Conservation (phyloP, 2,329 filamentous ascomycete species). For the Penicillium sp. region DNA sequence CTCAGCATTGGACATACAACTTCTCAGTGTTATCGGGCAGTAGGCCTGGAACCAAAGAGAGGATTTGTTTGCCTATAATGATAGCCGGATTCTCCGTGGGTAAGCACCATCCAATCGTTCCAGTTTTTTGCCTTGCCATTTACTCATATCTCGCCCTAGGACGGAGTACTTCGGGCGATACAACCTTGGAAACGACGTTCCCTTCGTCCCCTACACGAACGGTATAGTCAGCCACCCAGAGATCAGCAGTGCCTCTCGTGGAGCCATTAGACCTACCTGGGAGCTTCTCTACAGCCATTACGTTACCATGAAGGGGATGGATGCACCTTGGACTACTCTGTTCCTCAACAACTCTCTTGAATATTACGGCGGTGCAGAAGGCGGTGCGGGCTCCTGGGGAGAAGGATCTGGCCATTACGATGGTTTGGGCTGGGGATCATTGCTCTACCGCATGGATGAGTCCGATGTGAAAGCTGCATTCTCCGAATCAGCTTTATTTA, state of each 20-base stretch:
- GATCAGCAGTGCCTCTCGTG: slow-evolving; percentile 17
- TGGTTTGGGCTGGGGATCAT: background rate
- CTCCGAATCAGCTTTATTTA: background rate
- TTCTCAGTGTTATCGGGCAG: slow-evolving; percentile 12
- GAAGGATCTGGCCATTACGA: background rate
- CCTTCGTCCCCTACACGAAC: slow-evolving; percentile 20
- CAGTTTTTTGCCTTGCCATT: background rate
- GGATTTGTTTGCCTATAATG: slow-evolving; percentile 10
- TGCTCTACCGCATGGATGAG: background rate
- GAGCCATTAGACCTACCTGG: slow-evolving; percentile 17
- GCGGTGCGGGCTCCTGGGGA: background rate
- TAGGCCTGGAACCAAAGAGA: slow-evolving; percentile 8
- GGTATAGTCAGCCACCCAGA: slow-evolving; percentile 13
- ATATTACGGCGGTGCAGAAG: background rate
- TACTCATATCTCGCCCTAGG: slow-evolving; percentile 1
- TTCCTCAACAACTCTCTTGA: slow-evolving; percentile 9
- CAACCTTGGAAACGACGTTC: slow-evolving; percentile 22
- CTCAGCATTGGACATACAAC: slow-evolving; percentile 2
- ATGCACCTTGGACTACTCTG: slow-evolving; percentile 20
- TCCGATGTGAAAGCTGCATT: background rate
- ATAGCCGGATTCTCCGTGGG: slow-evolving; percentile 7
- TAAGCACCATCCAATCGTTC: background rate
- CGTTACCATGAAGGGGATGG: slow-evolving; percentile 15
- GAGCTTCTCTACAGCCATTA: slow-evolving; percentile 25
- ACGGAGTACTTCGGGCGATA: slow-evolving; percentile 25